A percentile compares a stretch with the other conserved stretches of the same genome.
phyloP scores from a whole-genome alignment of 202 grass and related monocot genomes.

The Bolboschoenoplectus hybrid region DNA sequence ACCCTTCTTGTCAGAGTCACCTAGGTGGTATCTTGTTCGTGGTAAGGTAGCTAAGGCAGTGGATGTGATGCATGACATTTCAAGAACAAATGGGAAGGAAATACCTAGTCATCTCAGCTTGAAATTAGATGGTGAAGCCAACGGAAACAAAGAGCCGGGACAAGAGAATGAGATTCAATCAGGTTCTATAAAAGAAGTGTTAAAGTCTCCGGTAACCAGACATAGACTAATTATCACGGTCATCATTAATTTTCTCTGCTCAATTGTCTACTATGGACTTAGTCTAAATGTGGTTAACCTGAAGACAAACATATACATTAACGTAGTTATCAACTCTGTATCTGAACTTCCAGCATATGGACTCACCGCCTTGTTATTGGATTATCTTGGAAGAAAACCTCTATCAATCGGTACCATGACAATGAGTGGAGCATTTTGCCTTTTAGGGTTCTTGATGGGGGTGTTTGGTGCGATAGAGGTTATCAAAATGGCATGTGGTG shows the following conservation, averaged over 20 bases:
- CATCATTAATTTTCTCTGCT: conserved; percentile 59
- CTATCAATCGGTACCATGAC: conserved; percentile 66
- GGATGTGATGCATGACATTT: conserved; percentile 55
- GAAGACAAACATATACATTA: conserved; percentile 82
- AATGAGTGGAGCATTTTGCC: conserved; percentile 71
- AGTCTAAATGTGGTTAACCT: conserved; percentile 96
- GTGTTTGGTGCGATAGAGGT: conserved; percentile 46
- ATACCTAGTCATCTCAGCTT: conserved; percentile 50
- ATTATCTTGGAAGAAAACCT: conserved; percentile 60
- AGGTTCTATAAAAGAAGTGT: conserved; percentile 66
- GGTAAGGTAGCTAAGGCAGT: conserved; percentile 49
- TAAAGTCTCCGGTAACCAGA: conserved; percentile 52
- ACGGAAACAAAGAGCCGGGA: background rate
- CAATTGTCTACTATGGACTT: conserved; percentile 85
- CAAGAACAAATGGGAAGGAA: conserved; percentile 50
- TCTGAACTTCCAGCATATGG: conserved; percentile 77
- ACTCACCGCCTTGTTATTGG: conserved; percentile 64
- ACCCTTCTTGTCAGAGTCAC: conserved; percentile 78
- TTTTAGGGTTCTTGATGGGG: conserved; percentile 45
- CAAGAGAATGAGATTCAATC: background rate
- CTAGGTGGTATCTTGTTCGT: conserved; percentile 87
- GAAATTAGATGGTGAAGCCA: conserved; percentile 62
- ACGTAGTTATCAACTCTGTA: conserved; percentile 64
- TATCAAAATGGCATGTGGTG: conserved; percentile 67
- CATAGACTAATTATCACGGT: conserved; percentile 58